A percentile compares a stretch with the other conserved stretches of the same genome.
Conservation (phyloP, 176 grass and related monocot species). For the Ananas comosus region DNA sequence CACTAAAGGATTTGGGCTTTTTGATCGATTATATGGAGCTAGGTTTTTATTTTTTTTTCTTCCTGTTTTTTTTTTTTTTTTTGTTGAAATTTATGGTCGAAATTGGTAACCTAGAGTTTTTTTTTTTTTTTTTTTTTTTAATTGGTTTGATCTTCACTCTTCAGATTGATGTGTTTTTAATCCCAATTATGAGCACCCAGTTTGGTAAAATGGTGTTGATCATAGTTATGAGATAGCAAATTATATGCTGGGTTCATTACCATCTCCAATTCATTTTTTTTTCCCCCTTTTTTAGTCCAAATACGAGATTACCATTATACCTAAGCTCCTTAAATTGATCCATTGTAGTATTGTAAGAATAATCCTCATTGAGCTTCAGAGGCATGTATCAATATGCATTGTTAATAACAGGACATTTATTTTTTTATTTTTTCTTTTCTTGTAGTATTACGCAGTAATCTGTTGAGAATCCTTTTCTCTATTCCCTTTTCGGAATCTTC, state of each 20-base stretch:
- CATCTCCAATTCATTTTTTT: background rate
- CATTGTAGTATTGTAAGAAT: background rate
- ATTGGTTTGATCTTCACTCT: too few species aligned
- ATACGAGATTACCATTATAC: background rate
- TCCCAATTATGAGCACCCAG: too few species aligned
- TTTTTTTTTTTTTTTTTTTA: too few species aligned
- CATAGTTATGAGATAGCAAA: background rate
- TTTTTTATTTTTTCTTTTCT: too few species aligned
- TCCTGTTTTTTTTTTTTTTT: conserved; percentile 1
- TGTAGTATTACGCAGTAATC: too few species aligned
- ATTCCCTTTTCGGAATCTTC: too few species aligned
- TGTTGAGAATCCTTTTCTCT: too few species aligned
- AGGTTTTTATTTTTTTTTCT: background rate
- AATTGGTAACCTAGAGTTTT: background rate
- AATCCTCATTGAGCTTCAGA: background rate
- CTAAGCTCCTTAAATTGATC: background rate
- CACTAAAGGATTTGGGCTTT: background rate
- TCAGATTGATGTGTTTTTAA: too few species aligned
- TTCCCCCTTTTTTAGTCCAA: background rate
- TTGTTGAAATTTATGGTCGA: background rate
- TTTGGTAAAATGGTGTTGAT: too few species aligned
- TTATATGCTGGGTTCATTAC: background rate
- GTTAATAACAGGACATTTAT: too few species aligned
- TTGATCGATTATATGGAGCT: background rate
- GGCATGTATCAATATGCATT: background rate